Conservation (phyloP, 148 eudicot species). For the Dysphania ambrosioides region DNA sequence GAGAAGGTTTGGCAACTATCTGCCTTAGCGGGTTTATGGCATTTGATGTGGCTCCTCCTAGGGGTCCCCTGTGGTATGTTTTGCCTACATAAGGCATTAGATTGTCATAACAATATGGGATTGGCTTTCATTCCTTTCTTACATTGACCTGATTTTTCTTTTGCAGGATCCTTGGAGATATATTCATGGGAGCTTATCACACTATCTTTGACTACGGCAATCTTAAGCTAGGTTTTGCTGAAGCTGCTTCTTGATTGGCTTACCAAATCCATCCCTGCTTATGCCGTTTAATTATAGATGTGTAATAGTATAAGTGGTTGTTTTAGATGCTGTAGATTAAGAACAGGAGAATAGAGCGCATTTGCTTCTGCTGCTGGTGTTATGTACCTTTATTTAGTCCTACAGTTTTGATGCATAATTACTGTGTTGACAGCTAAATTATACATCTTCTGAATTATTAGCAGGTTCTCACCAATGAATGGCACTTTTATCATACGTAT, state of each 20-base stretch:
- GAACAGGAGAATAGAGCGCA: not conserved
- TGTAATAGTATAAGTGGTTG: not conserved
- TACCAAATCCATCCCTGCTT: not conserved
- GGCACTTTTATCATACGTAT: not conserved
- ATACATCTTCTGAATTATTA: not conserved
- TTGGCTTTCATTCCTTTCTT: not conserved
- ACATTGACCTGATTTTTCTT: not conserved
- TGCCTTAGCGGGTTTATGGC: conserved; percentile 88
- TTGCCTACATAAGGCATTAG: not conserved
- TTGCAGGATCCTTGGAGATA: conserved; percentile 88
- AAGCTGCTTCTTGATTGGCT: conserved; percentile 40
- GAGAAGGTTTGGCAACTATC: conserved; percentile 49
- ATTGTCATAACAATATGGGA: not conserved
- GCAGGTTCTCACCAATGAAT: not conserved
- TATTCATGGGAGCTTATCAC: conserved; percentile 87
- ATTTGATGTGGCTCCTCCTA: conserved; percentile 75
- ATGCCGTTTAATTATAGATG: conserved; percentile 4
- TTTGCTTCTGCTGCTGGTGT: not conserved
- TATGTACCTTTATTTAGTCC: not conserved
- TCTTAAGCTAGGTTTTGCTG: conserved; percentile 68
- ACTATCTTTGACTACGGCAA: conserved; percentile 74
- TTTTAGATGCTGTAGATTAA: not conserved
- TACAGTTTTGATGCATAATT: not conserved
- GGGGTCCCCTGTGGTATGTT: conserved; percentile 86
- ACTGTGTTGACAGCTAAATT: not conserved